Evolutionary conservation across 1,139 yeast species (phyloP), one percentile per base, ranked within the genome.

Genomic region (Zygosaccharomyces pseudobailii): DNA sequence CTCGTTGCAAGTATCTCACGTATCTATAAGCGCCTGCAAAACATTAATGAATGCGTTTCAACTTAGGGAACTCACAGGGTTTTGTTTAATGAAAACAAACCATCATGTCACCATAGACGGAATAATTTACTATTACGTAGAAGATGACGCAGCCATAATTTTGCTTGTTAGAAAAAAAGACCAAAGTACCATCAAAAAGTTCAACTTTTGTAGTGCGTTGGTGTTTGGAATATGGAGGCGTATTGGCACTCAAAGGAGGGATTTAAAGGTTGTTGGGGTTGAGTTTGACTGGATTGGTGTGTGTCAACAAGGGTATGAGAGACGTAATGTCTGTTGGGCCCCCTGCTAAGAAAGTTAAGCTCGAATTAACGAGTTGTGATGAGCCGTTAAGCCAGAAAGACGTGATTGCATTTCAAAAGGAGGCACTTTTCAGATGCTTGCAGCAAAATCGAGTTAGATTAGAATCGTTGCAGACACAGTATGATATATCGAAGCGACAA

Each of bases 381-480:
- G 95, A 92, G 9, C 92, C 95, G 1, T 68, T 89, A 38, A 86
- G 94, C 2, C 89, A 84, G 56, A 81, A 76, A 40, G 96, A 89
- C 57, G 87, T 87, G 17, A 80, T 81, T 20, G 80, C 79, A 58
- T 92, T 87, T 66, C 92, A 89, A 59, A 90, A 90, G 60, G 97
- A 92, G 63, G 97, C 97, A 34, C 80, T 92, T 28, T 87, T 84
- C 74, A 74, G 98, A 52, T 84, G 86, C 57, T 75, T 92, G 79
- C 76, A 76, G 47, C 70, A 72, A 21, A 87, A 85, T 61, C 79
- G 79, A 58, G 71, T 75, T 3, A 78, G 84, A 61, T 72, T 78
- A 24, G 70, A 67, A 35, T 62, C 74, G 22, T 61, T 83, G 8
- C 66, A 72, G 44, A 65, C 65, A 27, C 75, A 76, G 52, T 64